Evolutionary conservation across 805 yeast genomes (phyloP).

Genomic region (Pichia pseudocactophila): DNA sequence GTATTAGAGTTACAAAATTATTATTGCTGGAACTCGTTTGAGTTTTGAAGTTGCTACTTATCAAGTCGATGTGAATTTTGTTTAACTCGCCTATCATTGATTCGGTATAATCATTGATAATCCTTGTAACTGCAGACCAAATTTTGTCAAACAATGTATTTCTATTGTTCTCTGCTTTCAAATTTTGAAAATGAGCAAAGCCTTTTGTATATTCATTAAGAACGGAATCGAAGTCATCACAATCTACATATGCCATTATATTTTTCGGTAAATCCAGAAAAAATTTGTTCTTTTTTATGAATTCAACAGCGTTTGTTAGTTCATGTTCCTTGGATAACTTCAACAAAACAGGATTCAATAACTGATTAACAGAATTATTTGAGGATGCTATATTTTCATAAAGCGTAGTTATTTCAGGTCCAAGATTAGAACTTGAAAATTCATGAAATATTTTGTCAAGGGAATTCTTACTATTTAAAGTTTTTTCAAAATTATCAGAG

Average conservation of each 20-base stretch:
- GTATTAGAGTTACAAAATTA: constrained; percentile 35
- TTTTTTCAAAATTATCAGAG: constrained; percentile 51
- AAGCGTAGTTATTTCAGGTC: constrained; percentile 14
- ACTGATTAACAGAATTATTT: constrained; percentile 38
- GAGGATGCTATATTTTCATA: constrained; percentile 39
- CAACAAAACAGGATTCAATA: constrained; percentile 52
- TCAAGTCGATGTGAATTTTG: constrained; percentile 24
- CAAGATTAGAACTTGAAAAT: constrained; percentile 30
- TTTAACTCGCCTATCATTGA: constrained; percentile 44
- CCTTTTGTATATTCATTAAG: constrained; percentile 51
- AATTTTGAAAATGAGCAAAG: constrained; percentile 14
- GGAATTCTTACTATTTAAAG: constrained; percentile 55
- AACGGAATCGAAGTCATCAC: constrained; percentile 49
- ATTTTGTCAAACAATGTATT: constrained; percentile 37
- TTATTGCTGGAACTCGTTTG: constrained; percentile 10
- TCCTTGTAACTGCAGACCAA: constrained; percentile 47
- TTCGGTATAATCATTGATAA: constrained; percentile 46
- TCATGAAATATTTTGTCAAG: constrained; percentile 52
- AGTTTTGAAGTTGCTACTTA: constrained; percentile 15
- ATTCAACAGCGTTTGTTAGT: constrained; percentile 39
- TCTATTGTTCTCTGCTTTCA: constrained; percentile 9
- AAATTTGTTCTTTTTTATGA: constrained; percentile 43
- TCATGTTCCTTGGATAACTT: constrained; percentile 40
- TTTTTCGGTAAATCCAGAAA: constrained; percentile 51
- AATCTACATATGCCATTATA: constrained; percentile 33